A percentile compares a stretch with the other conserved stretches of the same genome.
Evolutionary conservation across 1,284 basidiomycete genomes (phyloP).

Genomic region (Inonotus obliquus): DNA sequence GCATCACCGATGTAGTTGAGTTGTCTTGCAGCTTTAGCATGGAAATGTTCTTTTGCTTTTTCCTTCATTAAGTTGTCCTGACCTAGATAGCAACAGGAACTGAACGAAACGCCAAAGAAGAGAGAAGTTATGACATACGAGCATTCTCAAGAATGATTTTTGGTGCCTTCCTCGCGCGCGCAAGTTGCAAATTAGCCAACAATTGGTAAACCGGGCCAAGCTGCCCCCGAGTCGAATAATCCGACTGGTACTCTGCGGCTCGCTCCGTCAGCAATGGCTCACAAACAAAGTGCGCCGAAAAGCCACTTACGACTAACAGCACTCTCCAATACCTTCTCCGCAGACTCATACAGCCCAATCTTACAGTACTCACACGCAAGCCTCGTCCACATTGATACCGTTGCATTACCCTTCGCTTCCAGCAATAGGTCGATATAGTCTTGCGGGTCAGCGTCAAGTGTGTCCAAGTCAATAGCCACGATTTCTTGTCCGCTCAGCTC

Average conservation of each 20-base stretch:
- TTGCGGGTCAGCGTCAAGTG: slow-evolving; percentile 66
- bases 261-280: background rate
- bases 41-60: slow-evolving; percentile 65
- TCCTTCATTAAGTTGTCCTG: slow-evolving; percentile 61
- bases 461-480: slow-evolving; percentile 75
- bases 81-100: slow-evolving; percentile 36
- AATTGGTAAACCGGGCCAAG: slow-evolving; percentile 71
- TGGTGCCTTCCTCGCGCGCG: slow-evolving; percentile 74
- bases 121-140: slow-evolving; percentile 43
- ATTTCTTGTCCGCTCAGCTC: slow-evolving; percentile 75
- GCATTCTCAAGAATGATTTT: slow-evolving; percentile 71
- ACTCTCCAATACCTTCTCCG: slow-evolving; percentile 56
- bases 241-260: slow-evolving; percentile 47
- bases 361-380: slow-evolving; percentile 78
- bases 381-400: slow-evolving; percentile 69
- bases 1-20: slow-evolving; percentile 64
- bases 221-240: slow-evolving; percentile 37
- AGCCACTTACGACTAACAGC: slow-evolving; percentile 59
- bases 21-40: slow-evolving; percentile 62
- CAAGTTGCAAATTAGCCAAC: slow-evolving; percentile 79
- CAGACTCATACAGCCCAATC: slow-evolving; percentile 59
- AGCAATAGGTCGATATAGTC: slow-evolving; percentile 68
- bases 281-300: background rate
- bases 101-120: background rate
- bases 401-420: slow-evolving; percentile 55